These are phyloP conservation scores for Linderina pennispora DNA, from an alignment of 192 early-diverging fungal species.

Conservation along the genomic window DNA sequence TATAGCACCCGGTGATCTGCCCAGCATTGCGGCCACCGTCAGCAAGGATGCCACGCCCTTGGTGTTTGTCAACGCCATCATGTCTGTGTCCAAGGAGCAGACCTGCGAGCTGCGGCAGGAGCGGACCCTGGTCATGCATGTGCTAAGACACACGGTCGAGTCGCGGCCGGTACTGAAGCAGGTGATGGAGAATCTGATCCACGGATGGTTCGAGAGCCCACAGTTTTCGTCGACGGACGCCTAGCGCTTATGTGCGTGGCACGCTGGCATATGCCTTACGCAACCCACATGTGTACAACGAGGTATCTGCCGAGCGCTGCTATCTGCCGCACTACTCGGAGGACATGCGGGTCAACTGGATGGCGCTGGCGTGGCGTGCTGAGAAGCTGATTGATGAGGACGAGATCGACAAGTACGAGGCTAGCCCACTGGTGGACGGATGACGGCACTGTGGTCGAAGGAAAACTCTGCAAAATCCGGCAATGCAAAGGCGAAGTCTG, in stretches of 20 bases:
- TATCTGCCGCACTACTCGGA: constrained; percentile 62
- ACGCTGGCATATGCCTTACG: constrained; percentile 54
- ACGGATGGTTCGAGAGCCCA: constrained; percentile 65
- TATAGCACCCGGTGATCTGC: constrained; percentile 6
- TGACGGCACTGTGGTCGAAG: too few species aligned
- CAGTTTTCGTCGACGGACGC: constrained; percentile 63
- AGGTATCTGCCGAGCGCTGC: constrained; percentile 57
- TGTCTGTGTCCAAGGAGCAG: constrained; percentile 52
- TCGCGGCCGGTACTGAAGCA: constrained; percentile 52
- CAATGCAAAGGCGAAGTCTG: too few species aligned
- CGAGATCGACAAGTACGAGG: constrained; percentile 35
- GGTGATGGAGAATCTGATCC: constrained; percentile 72
- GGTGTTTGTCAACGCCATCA: constrained; percentile 49
- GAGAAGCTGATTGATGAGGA: constrained; percentile 39
- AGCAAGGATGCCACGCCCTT: constrained; percentile 31
- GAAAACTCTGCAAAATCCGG: too few species aligned
- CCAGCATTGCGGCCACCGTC: constrained; percentile 12
- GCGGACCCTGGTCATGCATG: constrained; percentile 71
- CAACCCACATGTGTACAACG: constrained; percentile 58
- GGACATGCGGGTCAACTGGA: constrained; percentile 53
- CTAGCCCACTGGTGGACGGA: constrained; percentile 7
- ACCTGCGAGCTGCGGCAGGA: constrained; percentile 70
- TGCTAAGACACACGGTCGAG: constrained; percentile 88
- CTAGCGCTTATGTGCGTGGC: constrained; percentile 59
- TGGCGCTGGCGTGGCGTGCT: constrained; percentile 47